Conservation (phyloP, 176 grass and related monocot genomes). For the Oryza glaberrima region DNA sequence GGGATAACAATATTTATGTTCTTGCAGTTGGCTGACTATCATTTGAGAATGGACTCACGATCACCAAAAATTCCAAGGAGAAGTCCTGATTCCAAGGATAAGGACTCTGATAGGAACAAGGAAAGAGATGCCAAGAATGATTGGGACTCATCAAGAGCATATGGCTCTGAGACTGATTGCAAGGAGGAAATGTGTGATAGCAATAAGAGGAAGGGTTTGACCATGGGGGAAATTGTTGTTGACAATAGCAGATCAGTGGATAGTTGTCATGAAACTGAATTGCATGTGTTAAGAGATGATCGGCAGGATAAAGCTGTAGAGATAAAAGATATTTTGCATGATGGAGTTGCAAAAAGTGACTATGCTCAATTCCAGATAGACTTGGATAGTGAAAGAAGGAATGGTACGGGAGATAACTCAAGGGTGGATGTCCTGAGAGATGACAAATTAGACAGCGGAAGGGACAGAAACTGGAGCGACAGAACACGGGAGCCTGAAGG, state of each 20-base stretch:
- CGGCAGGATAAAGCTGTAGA: conserved; percentile 1
- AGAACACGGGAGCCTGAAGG: conserved; percentile 59
- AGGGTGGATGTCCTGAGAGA: conserved; percentile 45
- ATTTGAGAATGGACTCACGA: conserved; percentile 46
- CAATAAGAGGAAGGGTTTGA: conserved; percentile 42
- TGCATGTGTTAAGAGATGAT: conserved; percentile 25
- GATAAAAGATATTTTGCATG: conserved; percentile 25
- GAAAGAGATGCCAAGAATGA: conserved; percentile 50
- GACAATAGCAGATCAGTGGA: conserved; percentile 31
- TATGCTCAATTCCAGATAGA: conserved; percentile 48
- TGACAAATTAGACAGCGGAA: conserved; percentile 58
- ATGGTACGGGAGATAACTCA: conserved; percentile 47
- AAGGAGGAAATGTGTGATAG: conserved; percentile 27
- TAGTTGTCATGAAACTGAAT: conserved; percentile 37
- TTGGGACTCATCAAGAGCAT: conserved; percentile 55
- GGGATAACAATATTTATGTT: neutral
- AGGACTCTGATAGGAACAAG: conserved; percentile 43
- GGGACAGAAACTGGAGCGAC: conserved; percentile 56
- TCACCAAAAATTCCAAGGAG: conserved; percentile 67
- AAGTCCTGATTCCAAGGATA: conserved; percentile 53
- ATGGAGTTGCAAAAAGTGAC: conserved; percentile 39
- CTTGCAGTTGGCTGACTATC: conserved; percentile 33
- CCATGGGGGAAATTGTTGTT: conserved; percentile 47
- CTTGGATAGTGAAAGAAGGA: conserved; percentile 55
- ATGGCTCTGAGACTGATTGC: conserved; percentile 40